Evolutionary conservation across 2,329 filamentous ascomycete species (phyloP).

Genomic region (Clonostachys rhizophaga): DNA sequence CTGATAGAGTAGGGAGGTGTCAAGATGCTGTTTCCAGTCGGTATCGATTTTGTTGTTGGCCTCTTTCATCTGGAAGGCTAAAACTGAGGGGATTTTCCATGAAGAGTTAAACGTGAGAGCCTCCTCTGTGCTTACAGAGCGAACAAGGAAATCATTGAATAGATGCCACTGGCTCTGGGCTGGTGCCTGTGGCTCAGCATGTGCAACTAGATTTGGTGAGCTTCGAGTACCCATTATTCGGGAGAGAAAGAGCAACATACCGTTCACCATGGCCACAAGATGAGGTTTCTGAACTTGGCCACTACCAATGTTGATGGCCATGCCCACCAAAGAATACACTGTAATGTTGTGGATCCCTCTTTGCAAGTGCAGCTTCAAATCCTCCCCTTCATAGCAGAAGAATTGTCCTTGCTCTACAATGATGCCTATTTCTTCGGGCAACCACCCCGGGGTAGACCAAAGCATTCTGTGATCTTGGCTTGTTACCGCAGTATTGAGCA

Average conservation of each 20-base stretch:
- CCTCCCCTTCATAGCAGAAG: conserved; percentile 90
- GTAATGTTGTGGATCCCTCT: conserved; percentile 75
- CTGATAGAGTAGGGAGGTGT: conserved; percentile 79
- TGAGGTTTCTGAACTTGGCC: conserved; percentile 84
- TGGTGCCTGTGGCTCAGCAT: conserved; percentile 56
- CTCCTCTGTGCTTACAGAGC: conserved; percentile 73
- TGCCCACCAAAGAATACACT: conserved; percentile 86
- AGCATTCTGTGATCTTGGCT: conserved; percentile 70
- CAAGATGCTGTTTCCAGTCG: conserved; percentile 79
- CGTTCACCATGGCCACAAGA: conserved; percentile 86
- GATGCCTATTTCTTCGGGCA: conserved; percentile 91
- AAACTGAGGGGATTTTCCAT: conserved; percentile 89
- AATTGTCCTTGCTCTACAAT: conserved; percentile 89
- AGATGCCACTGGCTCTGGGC: conserved; percentile 80
- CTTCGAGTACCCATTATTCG: conserved; percentile 1
- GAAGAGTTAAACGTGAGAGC: conserved; percentile 83
- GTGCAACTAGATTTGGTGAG: conserved; percentile 47
- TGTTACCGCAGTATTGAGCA: conserved; percentile 78
- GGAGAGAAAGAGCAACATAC: conserved; percentile 30
- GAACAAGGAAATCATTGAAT: conserved; percentile 95
- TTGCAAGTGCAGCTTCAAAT: conserved; percentile 75
- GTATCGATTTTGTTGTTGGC: conserved; percentile 80
- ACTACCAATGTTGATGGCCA: conserved; percentile 86
- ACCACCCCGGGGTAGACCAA: conserved; percentile 86
- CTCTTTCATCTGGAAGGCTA: conserved; percentile 80